phyloP scores from a whole-genome alignment of 257 asterid species.

The Echites panduratus region DNA sequence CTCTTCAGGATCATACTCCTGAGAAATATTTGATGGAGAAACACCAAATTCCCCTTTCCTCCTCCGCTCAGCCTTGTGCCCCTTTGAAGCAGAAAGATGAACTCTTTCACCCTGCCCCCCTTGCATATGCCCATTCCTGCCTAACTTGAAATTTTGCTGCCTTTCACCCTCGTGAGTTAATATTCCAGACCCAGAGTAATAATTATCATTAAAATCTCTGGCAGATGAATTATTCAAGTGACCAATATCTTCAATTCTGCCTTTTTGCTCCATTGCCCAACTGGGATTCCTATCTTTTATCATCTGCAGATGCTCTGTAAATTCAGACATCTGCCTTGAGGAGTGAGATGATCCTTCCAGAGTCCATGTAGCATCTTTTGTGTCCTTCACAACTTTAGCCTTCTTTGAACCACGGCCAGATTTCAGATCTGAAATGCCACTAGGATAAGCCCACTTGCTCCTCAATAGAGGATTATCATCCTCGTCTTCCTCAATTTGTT shows the following conservation, averaged over 20 bases:
- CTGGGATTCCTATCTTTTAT: slow-evolving; percentile 28
- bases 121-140: slow-evolving; percentile 55
- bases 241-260: slow-evolving; percentile 66
- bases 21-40: slow-evolving; percentile 48
- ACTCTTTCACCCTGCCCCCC: slow-evolving; percentile 47
- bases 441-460: slow-evolving; percentile 93
- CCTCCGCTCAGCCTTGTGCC: slow-evolving; percentile 33
- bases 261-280: slow-evolving; percentile 44
- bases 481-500: slow-evolving; percentile 57
- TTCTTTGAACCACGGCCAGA: slow-evolving; percentile 35
- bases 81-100: slow-evolving; percentile 37
- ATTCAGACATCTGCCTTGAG: slow-evolving; percentile 35
- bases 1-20: slow-evolving; percentile 35
- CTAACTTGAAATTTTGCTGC: slow-evolving; percentile 45
- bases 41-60: slow-evolving; percentile 48
- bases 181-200: slow-evolving; percentile 43
- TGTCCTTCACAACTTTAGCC: slow-evolving; percentile 44
- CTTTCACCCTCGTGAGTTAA: slow-evolving; percentile 35
- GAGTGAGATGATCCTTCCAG: slow-evolving; percentile 48
- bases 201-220: slow-evolving; percentile 34
- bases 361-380: slow-evolving; percentile 36
- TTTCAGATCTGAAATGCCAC: slow-evolving; percentile 54
- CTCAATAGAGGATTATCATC: slow-evolving; percentile 87
- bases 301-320: slow-evolving; percentile 36
- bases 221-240: slow-evolving; percentile 37